These are phyloP conservation scores for Cordyceps cateniannulata DNA, from an alignment of 2,329 filamentous ascomycete genomes.

Conservation along the genomic window DNA sequence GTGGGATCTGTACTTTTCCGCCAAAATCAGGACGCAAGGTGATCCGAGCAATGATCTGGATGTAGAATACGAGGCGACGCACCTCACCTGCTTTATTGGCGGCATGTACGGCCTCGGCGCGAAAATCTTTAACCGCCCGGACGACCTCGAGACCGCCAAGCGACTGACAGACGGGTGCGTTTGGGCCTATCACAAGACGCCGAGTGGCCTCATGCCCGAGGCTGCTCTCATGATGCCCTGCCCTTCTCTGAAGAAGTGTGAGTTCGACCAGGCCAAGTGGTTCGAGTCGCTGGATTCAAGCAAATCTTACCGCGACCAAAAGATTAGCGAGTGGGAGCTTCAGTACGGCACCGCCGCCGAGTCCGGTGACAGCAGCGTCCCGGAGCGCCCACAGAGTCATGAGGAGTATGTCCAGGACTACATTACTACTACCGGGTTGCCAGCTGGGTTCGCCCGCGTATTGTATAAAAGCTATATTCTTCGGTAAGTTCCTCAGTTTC, in stretches of 20 bases:
- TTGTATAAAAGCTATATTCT: conserved; percentile 50
- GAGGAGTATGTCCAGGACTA: conserved; percentile 44
- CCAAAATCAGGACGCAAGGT: conserved; percentile 47
- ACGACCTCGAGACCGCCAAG: conserved; percentile 57
- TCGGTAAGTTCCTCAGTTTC: conserved; percentile 38
- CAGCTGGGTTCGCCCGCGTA: conserved; percentile 45
- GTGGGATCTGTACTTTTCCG: conserved; percentile 68
- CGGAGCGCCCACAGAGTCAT: conserved; percentile 40
- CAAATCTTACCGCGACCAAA: conserved; percentile 33
- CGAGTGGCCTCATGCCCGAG: conserved; percentile 62
- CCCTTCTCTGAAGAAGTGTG: conserved; percentile 37
- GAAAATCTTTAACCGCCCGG: conserved; percentile 51
- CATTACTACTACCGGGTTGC: conserved; percentile 39
- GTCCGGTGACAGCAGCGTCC: conserved; percentile 6
- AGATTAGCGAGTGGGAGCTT: conserved; percentile 39
- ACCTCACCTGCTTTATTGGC: conserved; percentile 62
- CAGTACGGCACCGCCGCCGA: conserved; percentile 25
- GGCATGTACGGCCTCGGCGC: conserved; percentile 64
- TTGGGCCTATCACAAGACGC: conserved; percentile 59
- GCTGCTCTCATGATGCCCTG: conserved; percentile 40
- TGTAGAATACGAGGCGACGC: conserved; percentile 54
- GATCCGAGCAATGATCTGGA: conserved; percentile 31
- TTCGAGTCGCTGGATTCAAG: conserved; percentile 41
- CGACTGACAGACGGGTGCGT: conserved; percentile 63
- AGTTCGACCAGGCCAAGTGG: conserved; percentile 46